Conservation (phyloP, 2,329 filamentous ascomycete genomes). For the Colletotrichum lupini region DNA sequence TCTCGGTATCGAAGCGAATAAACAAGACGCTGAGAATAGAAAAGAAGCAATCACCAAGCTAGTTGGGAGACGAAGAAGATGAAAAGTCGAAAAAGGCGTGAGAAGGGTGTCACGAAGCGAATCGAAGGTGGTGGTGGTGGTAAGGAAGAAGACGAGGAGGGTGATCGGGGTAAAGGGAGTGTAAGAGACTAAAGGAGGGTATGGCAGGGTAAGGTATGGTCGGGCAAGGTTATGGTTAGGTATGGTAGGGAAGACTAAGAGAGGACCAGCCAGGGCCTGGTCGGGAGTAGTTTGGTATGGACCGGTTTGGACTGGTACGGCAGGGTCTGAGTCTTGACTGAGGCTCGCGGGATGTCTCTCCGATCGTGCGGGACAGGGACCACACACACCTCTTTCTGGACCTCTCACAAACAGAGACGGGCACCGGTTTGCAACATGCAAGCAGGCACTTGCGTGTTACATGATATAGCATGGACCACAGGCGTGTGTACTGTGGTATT, state of each 20-base stretch:
- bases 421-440: slow-evolving; percentile 23
- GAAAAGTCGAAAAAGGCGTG: background rate
- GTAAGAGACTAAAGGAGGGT: slow-evolving; percentile 23
- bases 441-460: slow-evolving; percentile 31
- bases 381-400: slow-evolving; percentile 21
- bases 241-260: background rate
- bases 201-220: slow-evolving; percentile 21
- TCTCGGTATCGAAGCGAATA: background rate
- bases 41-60: background rate
- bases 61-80: background rate
- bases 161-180: slow-evolving; percentile 12
- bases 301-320: slow-evolving; percentile 10
- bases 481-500: background rate
- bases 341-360: slow-evolving; percentile 33
- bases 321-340: slow-evolving; percentile 28
- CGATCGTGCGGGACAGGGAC: slow-evolving; percentile 27
- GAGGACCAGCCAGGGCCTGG: slow-evolving; percentile 1
- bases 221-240: slow-evolving; percentile 17
- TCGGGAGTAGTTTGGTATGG: slow-evolving; percentile 9
- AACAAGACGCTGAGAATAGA: background rate
- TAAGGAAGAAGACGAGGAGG: background rate
- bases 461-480: slow-evolving; percentile 28
- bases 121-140: slow-evolving; percentile 12
- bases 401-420: slow-evolving; percentile 23
- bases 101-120: slow-evolving; percentile 5